phyloP scores from a whole-genome alignment of 164 flowering plant species.

The Umbellularia californica region DNA sequence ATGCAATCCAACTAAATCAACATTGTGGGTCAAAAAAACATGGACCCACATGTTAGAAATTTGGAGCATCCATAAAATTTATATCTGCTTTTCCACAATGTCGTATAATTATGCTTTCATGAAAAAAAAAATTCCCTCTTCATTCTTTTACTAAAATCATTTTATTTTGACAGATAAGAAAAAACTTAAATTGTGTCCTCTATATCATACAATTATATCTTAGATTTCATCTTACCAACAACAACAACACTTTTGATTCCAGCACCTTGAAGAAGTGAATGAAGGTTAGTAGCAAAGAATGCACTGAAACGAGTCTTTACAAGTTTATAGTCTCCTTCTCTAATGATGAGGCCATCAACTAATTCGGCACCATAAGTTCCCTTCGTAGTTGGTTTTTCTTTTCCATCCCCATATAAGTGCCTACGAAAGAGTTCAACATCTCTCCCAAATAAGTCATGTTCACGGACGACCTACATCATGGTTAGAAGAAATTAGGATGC shows the following conservation, averaged over 20 bases:
- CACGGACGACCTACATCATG: conserved; percentile 77
- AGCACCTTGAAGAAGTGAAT: conserved; percentile 54
- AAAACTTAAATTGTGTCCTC: not conserved
- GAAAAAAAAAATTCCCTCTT: too few species aligned
- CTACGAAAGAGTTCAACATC: conserved; percentile 83
- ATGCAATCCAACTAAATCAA: too few species aligned
- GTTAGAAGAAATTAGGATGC: not conserved
- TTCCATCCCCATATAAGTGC: conserved; percentile 52
- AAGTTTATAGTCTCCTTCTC: conserved; percentile 79
- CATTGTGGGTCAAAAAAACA: too few species aligned
- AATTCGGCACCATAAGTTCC: conserved; percentile 76
- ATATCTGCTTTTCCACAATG: too few species aligned
- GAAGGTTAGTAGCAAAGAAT: conserved; percentile 85
- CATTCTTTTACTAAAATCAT: too few species aligned
- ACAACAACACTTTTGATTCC: conserved; percentile 55
- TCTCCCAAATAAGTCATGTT: conserved; percentile 87
- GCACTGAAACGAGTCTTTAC: conserved; percentile 95
- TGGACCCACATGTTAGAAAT: too few species aligned
- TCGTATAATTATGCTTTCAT: too few species aligned
- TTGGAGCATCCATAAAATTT: too few species aligned
- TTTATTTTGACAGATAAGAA: not conserved
- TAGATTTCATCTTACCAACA: conserved; percentile 41
- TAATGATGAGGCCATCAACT: conserved; percentile 69
- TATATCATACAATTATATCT: not conserved
- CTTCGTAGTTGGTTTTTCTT: conserved; percentile 57